Evolutionary conservation across 2,329 filamentous ascomycete genomes (phyloP).

Genomic region (Ophiostoma perfectum): DNA sequence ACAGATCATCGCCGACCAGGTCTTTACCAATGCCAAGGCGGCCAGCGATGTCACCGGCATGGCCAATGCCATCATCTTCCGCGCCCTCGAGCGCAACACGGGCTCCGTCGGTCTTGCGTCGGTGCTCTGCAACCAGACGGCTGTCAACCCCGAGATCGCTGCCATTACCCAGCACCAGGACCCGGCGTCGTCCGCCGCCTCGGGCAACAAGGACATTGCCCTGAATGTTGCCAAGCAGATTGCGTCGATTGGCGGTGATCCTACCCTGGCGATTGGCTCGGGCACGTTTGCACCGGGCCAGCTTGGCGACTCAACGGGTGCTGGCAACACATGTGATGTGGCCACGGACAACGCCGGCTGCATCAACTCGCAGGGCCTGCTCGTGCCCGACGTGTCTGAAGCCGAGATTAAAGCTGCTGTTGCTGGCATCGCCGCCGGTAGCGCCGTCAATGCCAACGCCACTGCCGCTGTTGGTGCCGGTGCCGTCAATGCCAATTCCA

Average conservation of each 20-base stretch:
- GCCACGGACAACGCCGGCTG: slow-evolving; percentile 47
- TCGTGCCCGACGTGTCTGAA: slow-evolving; percentile 49
- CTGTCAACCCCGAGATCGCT: slow-evolving; percentile 60
- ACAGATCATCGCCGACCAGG: slow-evolving; percentile 53
- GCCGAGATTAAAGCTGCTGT: slow-evolving; percentile 51
- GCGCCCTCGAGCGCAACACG: slow-evolving; percentile 56
- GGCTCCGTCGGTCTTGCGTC: slow-evolving; percentile 51
- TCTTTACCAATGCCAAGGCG: slow-evolving; percentile 56
- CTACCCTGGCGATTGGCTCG: slow-evolving; percentile 53
- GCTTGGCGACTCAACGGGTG: slow-evolving; percentile 37
- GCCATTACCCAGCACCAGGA: slow-evolving; percentile 62
- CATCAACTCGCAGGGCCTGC: slow-evolving; percentile 50
- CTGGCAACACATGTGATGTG: slow-evolving; percentile 52
- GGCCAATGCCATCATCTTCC: slow-evolving; percentile 49
- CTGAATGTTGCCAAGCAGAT: slow-evolving; percentile 56
- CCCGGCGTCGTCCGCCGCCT: slow-evolving; percentile 54
- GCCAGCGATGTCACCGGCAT: slow-evolving; percentile 47
- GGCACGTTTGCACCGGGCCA: slow-evolving; percentile 59
- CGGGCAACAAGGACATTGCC: slow-evolving; percentile 56
- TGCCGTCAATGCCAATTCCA: neutral
- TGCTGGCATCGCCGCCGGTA: slow-evolving; percentile 29
- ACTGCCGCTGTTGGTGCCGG: neutral
- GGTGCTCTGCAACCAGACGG: slow-evolving; percentile 51
- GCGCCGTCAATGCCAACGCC: neutral
- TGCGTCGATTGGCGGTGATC: slow-evolving; percentile 56